A percentile compares a stretch with the other conserved stretches of the same genome.
Evolutionary conservation across 1,139 yeast species (phyloP).

Genomic region (Zygoascus sp.): DNA sequence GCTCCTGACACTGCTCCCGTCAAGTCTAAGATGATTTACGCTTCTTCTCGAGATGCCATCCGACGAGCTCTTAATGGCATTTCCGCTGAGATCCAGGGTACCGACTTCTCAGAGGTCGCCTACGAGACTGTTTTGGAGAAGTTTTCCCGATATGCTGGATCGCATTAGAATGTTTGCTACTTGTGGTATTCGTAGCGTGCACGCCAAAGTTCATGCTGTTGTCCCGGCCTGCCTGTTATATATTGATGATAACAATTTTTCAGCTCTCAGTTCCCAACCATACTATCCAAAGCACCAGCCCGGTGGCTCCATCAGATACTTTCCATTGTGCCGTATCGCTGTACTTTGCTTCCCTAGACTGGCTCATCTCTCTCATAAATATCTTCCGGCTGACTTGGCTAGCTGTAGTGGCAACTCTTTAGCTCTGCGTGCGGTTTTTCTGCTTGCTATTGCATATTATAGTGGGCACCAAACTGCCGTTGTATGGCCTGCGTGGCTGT

Average conservation of each 20-base stretch:
- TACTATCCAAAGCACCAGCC: too few species aligned
- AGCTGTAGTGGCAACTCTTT: too few species aligned
- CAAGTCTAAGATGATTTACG: slow-evolving; percentile 92
- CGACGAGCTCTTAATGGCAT: slow-evolving; percentile 97
- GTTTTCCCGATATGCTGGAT: slow-evolving; percentile 78
- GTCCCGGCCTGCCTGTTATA: background rate
- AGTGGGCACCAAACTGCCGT: too few species aligned
- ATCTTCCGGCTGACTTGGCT: too few species aligned
- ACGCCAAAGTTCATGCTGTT: background rate
- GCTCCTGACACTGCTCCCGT: slow-evolving; percentile 96
- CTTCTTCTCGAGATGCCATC: slow-evolving; percentile 94
- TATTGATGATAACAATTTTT: background rate
- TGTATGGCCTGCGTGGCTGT: background rate
- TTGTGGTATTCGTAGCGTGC: background rate
- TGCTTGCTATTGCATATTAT: too few species aligned
- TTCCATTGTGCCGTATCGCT: too few species aligned
- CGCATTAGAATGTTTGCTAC: slow-evolving; percentile 39
- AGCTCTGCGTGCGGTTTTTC: too few species aligned
- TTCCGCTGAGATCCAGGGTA: slow-evolving; percentile 92
- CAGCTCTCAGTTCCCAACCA: background rate
- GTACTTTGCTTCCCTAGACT: too few species aligned
- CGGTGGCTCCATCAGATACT: too few species aligned
- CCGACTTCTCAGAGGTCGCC: slow-evolving; percentile 95
- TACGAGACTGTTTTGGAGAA: slow-evolving; percentile 87
- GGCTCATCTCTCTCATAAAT: too few species aligned